Evolutionary conservation across 2,329 filamentous ascomycete species (phyloP).

Genomic region (Clonostachys byssicola): DNA sequence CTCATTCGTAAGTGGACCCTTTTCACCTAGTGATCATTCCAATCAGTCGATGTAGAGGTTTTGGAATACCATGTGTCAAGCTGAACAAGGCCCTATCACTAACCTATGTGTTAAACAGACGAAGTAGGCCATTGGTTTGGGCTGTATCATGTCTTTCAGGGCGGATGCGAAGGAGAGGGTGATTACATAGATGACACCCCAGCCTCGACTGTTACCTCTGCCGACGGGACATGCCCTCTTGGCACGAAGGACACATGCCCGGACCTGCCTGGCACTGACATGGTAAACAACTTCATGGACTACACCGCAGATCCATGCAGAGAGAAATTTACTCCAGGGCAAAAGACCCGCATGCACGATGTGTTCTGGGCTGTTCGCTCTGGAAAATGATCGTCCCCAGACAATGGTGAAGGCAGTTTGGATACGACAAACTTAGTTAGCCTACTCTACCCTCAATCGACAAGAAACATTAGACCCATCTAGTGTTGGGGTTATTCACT

Average conservation of each 20-base stretch:
- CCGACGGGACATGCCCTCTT: conserved; percentile 18
- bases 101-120: conserved; percentile 18
- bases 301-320: conserved; percentile 1
- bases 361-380: background rate
- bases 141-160: conserved; percentile 35
- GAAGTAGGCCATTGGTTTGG: conserved; percentile 41
- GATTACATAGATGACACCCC: conserved; percentile 33
- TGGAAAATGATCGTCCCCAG: background rate
- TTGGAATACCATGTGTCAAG: background rate
- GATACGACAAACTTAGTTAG: too few relatives aligned
- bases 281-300: conserved; percentile 3
- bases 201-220: conserved; percentile 11
- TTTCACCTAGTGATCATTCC: too few relatives aligned
- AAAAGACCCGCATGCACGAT: background rate
- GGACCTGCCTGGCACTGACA: conserved; percentile 7
- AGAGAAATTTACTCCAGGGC: background rate
- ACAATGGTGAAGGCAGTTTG: too few relatives aligned
- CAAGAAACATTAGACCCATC: too few relatives aligned
- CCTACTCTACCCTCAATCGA: too few relatives aligned
- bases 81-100: conserved; percentile 14
- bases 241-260: conserved; percentile 19
- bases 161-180: conserved; percentile 21
- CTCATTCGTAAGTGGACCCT: too few relatives aligned
- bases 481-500: too few relatives aligned
- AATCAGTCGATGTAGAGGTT: too few relatives aligned